phyloP scores from a whole-genome alignment of 192 early-diverging fungal genomes.

The Umbelopsis isabellina region DNA sequence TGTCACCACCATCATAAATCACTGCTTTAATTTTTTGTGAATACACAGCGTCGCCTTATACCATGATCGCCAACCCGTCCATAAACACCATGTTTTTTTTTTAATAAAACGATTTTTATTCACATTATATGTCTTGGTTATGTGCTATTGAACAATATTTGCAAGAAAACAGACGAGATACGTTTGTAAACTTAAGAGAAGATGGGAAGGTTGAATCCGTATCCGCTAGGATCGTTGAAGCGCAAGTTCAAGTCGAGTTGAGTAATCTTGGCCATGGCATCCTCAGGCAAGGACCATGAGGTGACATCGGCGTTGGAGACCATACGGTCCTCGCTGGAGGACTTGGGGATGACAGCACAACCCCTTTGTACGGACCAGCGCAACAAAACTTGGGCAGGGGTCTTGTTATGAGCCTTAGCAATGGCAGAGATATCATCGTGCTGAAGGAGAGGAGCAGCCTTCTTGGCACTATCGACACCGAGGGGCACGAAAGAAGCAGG shows the following conservation, averaged over 20 bases:
- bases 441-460: slow-evolving; percentile 47
- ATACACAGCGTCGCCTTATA: too few relatives aligned
- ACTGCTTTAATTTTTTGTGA: too few relatives aligned
- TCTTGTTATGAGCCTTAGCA: slow-evolving; percentile 53
- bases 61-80: too few relatives aligned
- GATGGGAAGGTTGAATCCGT: slow-evolving; percentile 30
- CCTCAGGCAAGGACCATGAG: slow-evolving; percentile 47
- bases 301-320: slow-evolving; percentile 58
- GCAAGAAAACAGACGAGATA: not conserved
- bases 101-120: not conserved
- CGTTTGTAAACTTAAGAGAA: slow-evolving; percentile 17
- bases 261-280: slow-evolving; percentile 48
- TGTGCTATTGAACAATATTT: slow-evolving; percentile 6
- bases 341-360: slow-evolving; percentile 73
- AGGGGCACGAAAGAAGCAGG: slow-evolving; percentile 47
- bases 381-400: slow-evolving; percentile 63
- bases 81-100: not conserved
- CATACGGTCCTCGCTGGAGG: slow-evolving; percentile 53
- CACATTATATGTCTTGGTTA: not conserved
- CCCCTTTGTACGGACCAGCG: slow-evolving; percentile 69
- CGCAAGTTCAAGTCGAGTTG: slow-evolving; percentile 26
- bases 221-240: slow-evolving; percentile 26
- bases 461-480: slow-evolving; percentile 28
- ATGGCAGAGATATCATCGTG: slow-evolving; percentile 55
- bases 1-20: not conserved